Percentiles rank a stretch among this genome's conserved stretches.
Evolutionary conservation across 768 basidiomycete genomes (phyloP).

Genomic region (Tulasnella sp.): DNA sequence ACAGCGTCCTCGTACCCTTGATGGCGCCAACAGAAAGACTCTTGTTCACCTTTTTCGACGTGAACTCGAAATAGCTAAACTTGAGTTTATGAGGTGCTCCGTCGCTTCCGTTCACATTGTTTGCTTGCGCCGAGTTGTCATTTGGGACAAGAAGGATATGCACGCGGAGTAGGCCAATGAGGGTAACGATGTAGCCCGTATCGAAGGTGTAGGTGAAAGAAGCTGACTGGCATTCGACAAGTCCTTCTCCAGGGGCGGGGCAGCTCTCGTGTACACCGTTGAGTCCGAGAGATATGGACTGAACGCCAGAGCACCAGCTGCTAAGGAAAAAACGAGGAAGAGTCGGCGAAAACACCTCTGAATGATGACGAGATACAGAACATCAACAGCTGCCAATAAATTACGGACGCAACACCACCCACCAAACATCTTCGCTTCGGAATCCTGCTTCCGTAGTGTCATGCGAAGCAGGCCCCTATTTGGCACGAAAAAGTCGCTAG

Average conservation of each 20-base stretch:
- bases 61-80: constrained; percentile 66
- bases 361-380: not conserved
- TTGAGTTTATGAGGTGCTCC: constrained; percentile 35
- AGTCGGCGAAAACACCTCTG: constrained; percentile 73
- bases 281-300: constrained; percentile 68
- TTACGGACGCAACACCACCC: constrained; percentile 26
- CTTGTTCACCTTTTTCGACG: constrained; percentile 64
- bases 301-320: constrained; percentile 74
- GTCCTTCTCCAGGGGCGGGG: constrained; percentile 34
- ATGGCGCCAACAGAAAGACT: constrained; percentile 58
- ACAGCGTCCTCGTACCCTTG: constrained; percentile 29
- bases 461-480: constrained; percentile 58
- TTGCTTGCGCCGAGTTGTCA: constrained; percentile 21
- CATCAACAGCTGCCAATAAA: not conserved
- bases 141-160: constrained; percentile 39
- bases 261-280: constrained; percentile 61
- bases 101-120: constrained; percentile 14
- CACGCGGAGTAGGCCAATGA: constrained; percentile 63
- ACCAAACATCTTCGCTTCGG: constrained; percentile 82
- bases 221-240: constrained; percentile 63
- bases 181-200: constrained; percentile 68
- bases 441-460: constrained; percentile 82
- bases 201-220: constrained; percentile 74
- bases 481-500: constrained; percentile 60
- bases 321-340: constrained; percentile 78